phyloP scores from a whole-genome alignment of 495 filamentous ascomycete species.

The Aspergillus sclerotioniger region DNA sequence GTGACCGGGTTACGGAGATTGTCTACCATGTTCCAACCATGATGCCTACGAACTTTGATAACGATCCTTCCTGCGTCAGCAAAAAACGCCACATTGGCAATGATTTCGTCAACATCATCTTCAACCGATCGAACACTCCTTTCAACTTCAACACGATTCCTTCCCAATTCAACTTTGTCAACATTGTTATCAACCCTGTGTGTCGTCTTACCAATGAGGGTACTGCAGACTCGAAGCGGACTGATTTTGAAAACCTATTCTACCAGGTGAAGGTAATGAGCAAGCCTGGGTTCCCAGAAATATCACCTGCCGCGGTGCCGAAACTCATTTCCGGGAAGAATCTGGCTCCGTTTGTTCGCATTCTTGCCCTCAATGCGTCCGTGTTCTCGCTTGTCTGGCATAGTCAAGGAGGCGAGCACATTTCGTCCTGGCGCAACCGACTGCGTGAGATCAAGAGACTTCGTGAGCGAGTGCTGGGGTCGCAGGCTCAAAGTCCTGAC shows the following conservation, averaged over 20 bases:
- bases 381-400: constrained; percentile 92
- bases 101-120: constrained; percentile 97
- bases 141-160: constrained; percentile 92
- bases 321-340: constrained; percentile 81
- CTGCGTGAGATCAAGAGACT: constrained; percentile 81
- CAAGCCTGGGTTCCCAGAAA: constrained; percentile 80
- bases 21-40: constrained; percentile 94
- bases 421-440: constrained; percentile 86
- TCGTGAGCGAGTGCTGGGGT: constrained; percentile 54
- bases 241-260: constrained; percentile 53
- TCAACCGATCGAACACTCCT: constrained; percentile 85
- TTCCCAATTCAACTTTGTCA: constrained; percentile 90
- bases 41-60: constrained; percentile 85
- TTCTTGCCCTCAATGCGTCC: constrained; percentile 88
- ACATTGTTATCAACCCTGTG: constrained; percentile 91
- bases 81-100: constrained; percentile 98
- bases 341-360: constrained; percentile 81
- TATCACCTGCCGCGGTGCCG: constrained; percentile 81
- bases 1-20: constrained; percentile 89
- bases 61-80: constrained; percentile 69
- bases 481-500: constrained; percentile 33
- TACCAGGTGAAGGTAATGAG: constrained; percentile 84
- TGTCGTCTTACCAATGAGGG: constrained; percentile 50
- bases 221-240: constrained; percentile 17
- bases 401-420: constrained; percentile 75